Base-by-base conservation (phyloP, 2,329 filamentous ascomycete genomes). In the Hypomyces rosellus region DNA sequence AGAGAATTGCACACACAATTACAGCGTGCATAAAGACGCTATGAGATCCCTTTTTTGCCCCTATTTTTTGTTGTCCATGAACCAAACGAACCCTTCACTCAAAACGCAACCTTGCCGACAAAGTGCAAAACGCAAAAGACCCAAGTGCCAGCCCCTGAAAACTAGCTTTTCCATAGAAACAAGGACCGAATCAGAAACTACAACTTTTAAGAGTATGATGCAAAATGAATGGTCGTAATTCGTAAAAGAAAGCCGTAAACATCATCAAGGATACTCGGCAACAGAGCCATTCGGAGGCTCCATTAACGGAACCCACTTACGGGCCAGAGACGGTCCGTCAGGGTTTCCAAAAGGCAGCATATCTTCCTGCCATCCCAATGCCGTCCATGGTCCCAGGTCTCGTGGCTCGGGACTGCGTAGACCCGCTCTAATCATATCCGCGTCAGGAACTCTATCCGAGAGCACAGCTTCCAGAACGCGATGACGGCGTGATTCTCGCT, bases 401-500 rank as follows among this genome's bases (percentile, higher is more conserved):
- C 63, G 68, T 37, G 67, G 74, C 54, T 64, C 69, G 34, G 63
- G 68, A 53, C 58, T 70, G 48, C 60, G 67, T 13, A 69, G 70
- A 51, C 59, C 69, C 49, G 54, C 65, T 49, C 54, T 63, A 33
- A 76, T 68, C 6, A 61, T 54, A 12, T 63, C 63, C 30, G 66
- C 63, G 3, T 67, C 64, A 3, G 68, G 57, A 3, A 74, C 61
- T 30, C 55, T 57, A 3, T 68, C 70, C 3, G 57, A 56, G 39
- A 64, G 59, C n/a, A 76, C 63, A 2, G 70, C 70, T 4, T 75
- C 71, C 4, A 80, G 55, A 1, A 68, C 69, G 9, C 68, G 69
- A n/a, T 66, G 59, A 12, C 82, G 78, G 46, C 78, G 73, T 11
- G 67, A 68, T 65, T 86, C 82, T 15, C 82, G 77, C 62, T 83